Base-by-base conservation (phyloP, 306 rosid genomes). In the Canavalia ensiformis region DNA sequence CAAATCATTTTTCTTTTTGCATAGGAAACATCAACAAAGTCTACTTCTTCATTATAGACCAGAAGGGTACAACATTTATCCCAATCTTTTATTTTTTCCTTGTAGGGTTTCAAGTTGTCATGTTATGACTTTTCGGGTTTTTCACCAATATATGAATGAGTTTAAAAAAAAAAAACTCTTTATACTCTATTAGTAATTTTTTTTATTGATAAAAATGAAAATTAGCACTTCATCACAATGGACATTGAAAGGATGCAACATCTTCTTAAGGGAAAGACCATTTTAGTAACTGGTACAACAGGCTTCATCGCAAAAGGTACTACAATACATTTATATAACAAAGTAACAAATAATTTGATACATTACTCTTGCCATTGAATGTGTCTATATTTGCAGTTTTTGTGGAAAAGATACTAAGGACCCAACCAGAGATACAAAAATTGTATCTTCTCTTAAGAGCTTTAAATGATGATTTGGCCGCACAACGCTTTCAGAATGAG, bases 391-490 rank as follows among this genome's bases (percentile, higher is more conserved):
- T 3, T 54, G 76, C 87, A 93, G 97, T 90, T 81, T 84, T 93
- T 56, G 71, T 82, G 68, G 97, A 93, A 86, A 93, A 91, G 88
- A 50, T 93, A 64, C 76, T 93, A 12, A 81, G 92, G 59, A 82
- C 78, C 44, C 91, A 91, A 58, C 91, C 94, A 11, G 77, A 91
- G 2, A 86, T 89, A 82, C 82, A 86, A 82, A 89, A 79, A 70
- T 72, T 92, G 52, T 91, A 91, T 84, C 90, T 92, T 56, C 90
- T 91, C 8, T 8, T 92, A 47, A 79, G 94, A 76, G 91, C 91
- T 29, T 2, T 56, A 0, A 90, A 88, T 80, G 37, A 46, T 6
- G 82, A 86, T 49, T 45, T 84, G 31, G 92, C 94, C 45, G 6
- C 80, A 0, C 66, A 81, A 13, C 91, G 91, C 51, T 68, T 92